Evolutionary conservation across 495 filamentous ascomycete species (phyloP).

Genomic region (Tuber calosporum): DNA sequence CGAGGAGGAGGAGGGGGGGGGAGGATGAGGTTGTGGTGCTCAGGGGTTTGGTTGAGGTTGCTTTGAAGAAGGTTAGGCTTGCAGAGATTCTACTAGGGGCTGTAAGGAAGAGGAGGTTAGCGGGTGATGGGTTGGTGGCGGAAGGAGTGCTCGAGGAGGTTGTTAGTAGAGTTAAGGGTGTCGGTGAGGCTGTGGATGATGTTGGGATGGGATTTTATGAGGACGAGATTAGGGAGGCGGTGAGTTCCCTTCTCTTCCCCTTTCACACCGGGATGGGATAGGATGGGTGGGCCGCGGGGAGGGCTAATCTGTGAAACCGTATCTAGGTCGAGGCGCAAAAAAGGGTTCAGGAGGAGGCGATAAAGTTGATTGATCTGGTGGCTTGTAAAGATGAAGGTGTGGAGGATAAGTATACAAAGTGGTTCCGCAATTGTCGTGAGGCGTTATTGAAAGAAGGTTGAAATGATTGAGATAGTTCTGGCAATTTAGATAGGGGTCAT

Average conservation of each 20-base stretch:
- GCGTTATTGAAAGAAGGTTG: constrained; percentile 23
- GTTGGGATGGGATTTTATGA: constrained; percentile 41
- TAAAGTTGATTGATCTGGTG: constrained; percentile 22
- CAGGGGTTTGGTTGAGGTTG: constrained; percentile 18
- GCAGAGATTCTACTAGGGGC: constrained; percentile 29
- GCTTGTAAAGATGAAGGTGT: constrained; percentile 18
- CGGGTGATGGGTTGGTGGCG: constrained; percentile 15
- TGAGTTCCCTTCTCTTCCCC: constrained; percentile 7
- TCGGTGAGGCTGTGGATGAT: constrained; percentile 34
- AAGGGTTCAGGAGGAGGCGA: constrained; percentile 25
- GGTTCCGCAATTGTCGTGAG: constrained; percentile 32
- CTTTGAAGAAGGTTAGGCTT: constrained; percentile 35
- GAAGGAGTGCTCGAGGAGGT: constrained; percentile 30
- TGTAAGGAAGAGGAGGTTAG: constrained; percentile 29
- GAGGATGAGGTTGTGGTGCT: constrained; percentile 18
- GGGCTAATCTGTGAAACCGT: not conserved
- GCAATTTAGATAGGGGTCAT: not conserved
- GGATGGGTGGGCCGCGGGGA: not conserved
- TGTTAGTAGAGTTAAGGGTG: constrained; percentile 22
- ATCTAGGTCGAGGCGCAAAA: constrained; percentile 22
- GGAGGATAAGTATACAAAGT: constrained; percentile 35
- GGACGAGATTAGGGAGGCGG: constrained; percentile 30
- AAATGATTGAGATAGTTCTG: not conserved
- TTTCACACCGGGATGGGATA: not conserved
- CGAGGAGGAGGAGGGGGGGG: constrained; percentile 27